Evolutionary conservation across 2,329 filamentous ascomycete species (phyloP), one percentile per base, ranked within the genome.

Genomic region (Neofusicoccum kwambonambiense): DNA sequence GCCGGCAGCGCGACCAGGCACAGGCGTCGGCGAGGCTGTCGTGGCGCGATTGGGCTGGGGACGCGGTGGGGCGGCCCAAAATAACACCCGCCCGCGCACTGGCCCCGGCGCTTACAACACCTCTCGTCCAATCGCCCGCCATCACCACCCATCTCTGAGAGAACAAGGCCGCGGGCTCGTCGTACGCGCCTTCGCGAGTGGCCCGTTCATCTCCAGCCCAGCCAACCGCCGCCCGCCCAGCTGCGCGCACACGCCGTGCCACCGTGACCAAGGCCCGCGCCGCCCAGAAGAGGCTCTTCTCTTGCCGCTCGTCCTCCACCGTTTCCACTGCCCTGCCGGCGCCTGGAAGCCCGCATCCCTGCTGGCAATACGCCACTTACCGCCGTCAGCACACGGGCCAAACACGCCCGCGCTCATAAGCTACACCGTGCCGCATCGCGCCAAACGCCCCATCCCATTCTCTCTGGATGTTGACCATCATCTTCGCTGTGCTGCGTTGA

Each of bases 401-500:
- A 22, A 44, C 27, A 47, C 8, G 41, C n/a, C 39, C 19, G 41
- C 41, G 12, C 41, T 64, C 61, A 37, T 64, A 64, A 54, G 31
- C 39, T 56, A 45, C 39, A 42, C 61, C 4, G 39, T 39, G 61
- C 61, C 61, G 34, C 61, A 44, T 13, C 42, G 49, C 41, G 60
- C 60, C 47, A 17, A 15, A n/a, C 27, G 13, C 39, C 49, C 61
- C 61, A 54, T 64, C 50, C 42, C 39, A 47, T 54, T 56, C 61
- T 64, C 51, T 50, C 34, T 50, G 60, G 50, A 54, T 56, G 50
- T 64, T 56, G 61, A 44, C 61, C 61, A 64, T 64, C 56, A n/a
- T 47, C 56, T 57, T 57, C 39, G 39, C 35, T 42, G 51, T 42
- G 51, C 22, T 37, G 44, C 34, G 34, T 39, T 50, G 58, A 51